Base-by-base conservation (phyloP, 257 asterid genomes). In the Fraxinus excelsior region DNA sequence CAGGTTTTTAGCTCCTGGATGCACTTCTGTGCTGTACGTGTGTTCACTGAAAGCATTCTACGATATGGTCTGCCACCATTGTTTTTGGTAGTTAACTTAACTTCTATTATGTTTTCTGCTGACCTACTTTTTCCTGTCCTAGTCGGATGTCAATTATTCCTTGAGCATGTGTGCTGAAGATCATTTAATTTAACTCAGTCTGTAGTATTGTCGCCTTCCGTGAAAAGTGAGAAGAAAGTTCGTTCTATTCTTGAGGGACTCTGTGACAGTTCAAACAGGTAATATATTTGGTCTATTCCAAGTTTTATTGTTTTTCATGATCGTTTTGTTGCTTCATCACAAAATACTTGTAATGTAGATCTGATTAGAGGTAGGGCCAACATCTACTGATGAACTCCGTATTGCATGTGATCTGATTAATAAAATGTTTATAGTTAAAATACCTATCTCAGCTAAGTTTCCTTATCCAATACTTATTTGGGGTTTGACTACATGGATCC, bases 1-100 rank as follows among this genome's bases (percentile, higher is more conserved):
- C 93, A 94, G 97, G 98, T 91, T 80, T 94, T 94, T 79, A 83
- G 88, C 91, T 94, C 97, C 79, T 94, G 98, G 97, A 91, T 91
- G 98, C 97, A 90, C 84, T 91, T 91, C 77, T 89, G 96, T 81
- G 98, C 93, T 79, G 95, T 89, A 66, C 93, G 97, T 75, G 85
- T 92, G 80, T 92, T 89, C 82, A 31, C 32, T 31, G 4, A 31
- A 31, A 31, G 32, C 32, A 31, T 31, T 31, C 32, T 31, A 4
- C 32, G 95, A 82, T 92, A 92, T 46, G 94, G 97, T 53, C 90
- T 90, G 74, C 97, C 96, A 16, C 97, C 93, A 44, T 85, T 94
- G 19, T 92, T 87, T 76, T 84, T 86, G 90, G 90, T 86, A 84
- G 80, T 64, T n/a, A 23, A 67, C 29, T 64, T n/a, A 23, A 67